Conservation (phyloP, 1,139 yeast genomes). For the Hyphopichia buzzinii region DNA sequence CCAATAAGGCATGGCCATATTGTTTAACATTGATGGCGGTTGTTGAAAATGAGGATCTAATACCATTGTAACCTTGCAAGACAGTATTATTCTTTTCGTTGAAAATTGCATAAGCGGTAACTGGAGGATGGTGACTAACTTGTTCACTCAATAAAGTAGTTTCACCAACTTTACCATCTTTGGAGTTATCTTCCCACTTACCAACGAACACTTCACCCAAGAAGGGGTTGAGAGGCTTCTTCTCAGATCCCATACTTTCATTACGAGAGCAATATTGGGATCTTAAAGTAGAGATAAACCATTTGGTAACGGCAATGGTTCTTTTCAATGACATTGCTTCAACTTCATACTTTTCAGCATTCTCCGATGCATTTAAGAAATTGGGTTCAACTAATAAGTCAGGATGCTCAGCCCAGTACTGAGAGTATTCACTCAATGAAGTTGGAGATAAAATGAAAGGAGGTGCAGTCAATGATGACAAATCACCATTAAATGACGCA, state of each 20-base stretch:
- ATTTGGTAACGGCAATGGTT: conserved; percentile 76
- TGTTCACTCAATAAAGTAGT: conserved; percentile 82
- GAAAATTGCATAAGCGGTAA: conserved; percentile 79
- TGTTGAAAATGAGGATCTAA: conserved; percentile 79
- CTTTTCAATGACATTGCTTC: conserved; percentile 57
- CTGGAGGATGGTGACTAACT: conserved; percentile 95
- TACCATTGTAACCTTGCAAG: conserved; percentile 86
- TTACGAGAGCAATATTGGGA: conserved; percentile 93
- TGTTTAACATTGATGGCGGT: conserved; percentile 80
- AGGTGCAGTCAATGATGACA: conserved; percentile 93
- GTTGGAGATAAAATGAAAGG: conserved; percentile 95
- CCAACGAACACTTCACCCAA: conserved; percentile 92
- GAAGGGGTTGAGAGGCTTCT: conserved; percentile 94
- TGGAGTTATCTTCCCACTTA: conserved; percentile 62
- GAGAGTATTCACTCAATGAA: conserved; percentile 86
- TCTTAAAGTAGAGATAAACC: conserved; percentile 89
- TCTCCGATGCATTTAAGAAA: conserved; percentile 37
- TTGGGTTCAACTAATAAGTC: conserved; percentile 75
- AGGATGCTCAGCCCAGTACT: conserved; percentile 91
- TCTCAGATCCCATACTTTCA: conserved; percentile 88
- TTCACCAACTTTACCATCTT: conserved; percentile 55
- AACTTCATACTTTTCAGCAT: conserved; percentile 37
- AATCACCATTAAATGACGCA: conserved; percentile 91
- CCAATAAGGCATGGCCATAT: conserved; percentile 82
- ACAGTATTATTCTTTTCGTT: conserved; percentile 68